These are phyloP conservation scores for Trapa incisa DNA, from an alignment of 345 rosid species.

Conservation along the genomic window DNA sequence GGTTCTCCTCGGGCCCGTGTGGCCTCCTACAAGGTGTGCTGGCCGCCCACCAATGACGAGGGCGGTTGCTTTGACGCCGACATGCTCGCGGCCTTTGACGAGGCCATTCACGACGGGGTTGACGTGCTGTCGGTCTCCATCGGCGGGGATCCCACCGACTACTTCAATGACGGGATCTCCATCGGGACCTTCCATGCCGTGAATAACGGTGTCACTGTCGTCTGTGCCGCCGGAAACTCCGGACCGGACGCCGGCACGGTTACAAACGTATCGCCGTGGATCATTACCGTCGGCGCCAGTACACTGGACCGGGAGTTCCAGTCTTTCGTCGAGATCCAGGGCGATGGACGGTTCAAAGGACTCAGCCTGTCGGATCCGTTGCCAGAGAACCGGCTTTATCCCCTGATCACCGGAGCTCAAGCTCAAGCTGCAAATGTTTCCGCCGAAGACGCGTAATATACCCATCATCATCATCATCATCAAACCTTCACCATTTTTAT, in stretches of 20 bases:
- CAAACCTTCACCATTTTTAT: too few species aligned
- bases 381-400: conserved; percentile 17
- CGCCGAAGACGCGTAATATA: conserved; percentile 26
- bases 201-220: conserved; percentile 19
- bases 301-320: conserved; percentile 20
- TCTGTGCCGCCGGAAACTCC: conserved; percentile 29
- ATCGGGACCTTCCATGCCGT: conserved; percentile 38
- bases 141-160: conserved; percentile 14
- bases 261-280: conserved; percentile 30
- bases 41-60: conserved; percentile 7
- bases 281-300: conserved; percentile 37
- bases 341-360: conserved; percentile 24
- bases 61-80: conserved; percentile 23
- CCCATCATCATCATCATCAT: background rate
- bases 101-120: conserved; percentile 33
- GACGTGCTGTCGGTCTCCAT: conserved; percentile 37
- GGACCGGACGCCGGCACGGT: conserved; percentile 18
- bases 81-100: conserved; percentile 24
- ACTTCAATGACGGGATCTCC: conserved; percentile 17
- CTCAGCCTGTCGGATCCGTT: conserved; percentile 25
- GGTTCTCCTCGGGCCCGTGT: conserved; percentile 39
- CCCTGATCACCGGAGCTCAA: background rate
- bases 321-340: conserved; percentile 22
- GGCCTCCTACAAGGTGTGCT: conserved; percentile 36
- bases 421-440: background rate